Conservation (phyloP, 108 stramenopile genomes). For the Nitzschia inconspicua region DNA sequence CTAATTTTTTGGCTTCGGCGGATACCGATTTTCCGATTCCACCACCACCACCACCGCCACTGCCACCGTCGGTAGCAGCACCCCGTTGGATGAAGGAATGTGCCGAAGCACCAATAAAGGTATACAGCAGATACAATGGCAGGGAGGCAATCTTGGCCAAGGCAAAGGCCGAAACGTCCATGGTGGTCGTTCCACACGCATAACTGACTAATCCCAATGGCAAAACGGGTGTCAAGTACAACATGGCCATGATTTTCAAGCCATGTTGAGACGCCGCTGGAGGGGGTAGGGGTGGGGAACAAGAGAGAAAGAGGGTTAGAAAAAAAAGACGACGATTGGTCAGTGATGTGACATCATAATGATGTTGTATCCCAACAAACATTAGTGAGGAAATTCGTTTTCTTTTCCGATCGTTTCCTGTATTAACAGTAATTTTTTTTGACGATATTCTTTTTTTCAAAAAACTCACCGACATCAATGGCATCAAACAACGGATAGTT, state of each 20-base stretch:
- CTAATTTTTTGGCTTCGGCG: slow-evolving; percentile 47
- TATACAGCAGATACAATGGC: slow-evolving; percentile 74
- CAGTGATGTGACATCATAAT: neutral
- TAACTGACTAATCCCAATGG: slow-evolving; percentile 79
- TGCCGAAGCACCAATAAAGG: slow-evolving; percentile 75
- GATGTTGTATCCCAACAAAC: neutral
- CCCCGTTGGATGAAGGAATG: slow-evolving; percentile 48
- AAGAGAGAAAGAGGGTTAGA: no score
- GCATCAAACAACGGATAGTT: slow-evolving; percentile 88
- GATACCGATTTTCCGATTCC: slow-evolving; percentile 8
- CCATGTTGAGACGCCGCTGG: slow-evolving; percentile 76
- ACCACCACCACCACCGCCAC: neutral
- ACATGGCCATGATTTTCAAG: slow-evolving; percentile 78
- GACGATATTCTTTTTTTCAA: neutral
- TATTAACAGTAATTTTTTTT: no score
- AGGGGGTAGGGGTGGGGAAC: no score
- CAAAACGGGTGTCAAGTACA: slow-evolving; percentile 75
- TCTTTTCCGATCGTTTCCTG: no score
- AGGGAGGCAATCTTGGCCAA: slow-evolving; percentile 72
- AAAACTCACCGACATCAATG: slow-evolving; percentile 64
- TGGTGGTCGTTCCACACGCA: slow-evolving; percentile 80
- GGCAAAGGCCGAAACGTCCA: slow-evolving; percentile 60
- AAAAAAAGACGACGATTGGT: neutral
- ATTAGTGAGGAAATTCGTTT: no score
- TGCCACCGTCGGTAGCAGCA: neutral